A percentile compares a stretch with the other conserved stretches of the same genome.
phyloP scores from a whole-genome alignment of 805 yeast species.

The Komagataella kurtzmanii region DNA sequence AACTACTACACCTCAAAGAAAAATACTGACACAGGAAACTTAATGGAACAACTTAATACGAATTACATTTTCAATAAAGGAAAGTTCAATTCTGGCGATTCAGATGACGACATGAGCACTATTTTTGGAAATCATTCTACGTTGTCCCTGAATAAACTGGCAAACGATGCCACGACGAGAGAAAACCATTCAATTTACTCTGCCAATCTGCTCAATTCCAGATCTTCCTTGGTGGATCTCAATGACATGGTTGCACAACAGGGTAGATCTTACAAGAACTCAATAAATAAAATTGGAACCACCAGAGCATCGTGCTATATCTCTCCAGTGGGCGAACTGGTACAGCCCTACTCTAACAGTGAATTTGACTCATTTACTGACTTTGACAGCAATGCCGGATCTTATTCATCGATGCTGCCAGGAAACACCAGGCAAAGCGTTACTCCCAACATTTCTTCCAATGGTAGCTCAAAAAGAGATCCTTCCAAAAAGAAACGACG shows the following conservation, averaged over 20 bases:
- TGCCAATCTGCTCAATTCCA: neutral
- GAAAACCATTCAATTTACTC: neutral
- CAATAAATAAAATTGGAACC: neutral
- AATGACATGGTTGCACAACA: neutral
- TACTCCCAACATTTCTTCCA: neutral
- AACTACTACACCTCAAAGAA: slow-evolving; percentile 13
- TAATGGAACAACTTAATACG: slow-evolving; percentile 1
- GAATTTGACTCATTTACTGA: neutral
- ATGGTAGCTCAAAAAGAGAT: neutral
- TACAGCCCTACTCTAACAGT: neutral
- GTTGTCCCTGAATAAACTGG: neutral
- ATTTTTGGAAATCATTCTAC: neutral
- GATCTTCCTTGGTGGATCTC: neutral
- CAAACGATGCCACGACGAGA: neutral
- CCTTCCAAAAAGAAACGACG: neutral
- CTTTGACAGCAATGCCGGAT: neutral
- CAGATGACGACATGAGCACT: neutral
- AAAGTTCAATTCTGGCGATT: slow-evolving; percentile 1
- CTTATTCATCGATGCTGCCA: neutral
- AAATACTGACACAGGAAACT: slow-evolving; percentile 6
- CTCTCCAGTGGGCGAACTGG: neutral
- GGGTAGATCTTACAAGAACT: neutral
- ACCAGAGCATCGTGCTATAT: neutral
- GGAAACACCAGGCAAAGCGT: neutral
- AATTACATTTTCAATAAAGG: slow-evolving; percentile 4